Base-by-base conservation (phyloP, 257 asterid species). In the Solanum chiquidenum region DNA sequence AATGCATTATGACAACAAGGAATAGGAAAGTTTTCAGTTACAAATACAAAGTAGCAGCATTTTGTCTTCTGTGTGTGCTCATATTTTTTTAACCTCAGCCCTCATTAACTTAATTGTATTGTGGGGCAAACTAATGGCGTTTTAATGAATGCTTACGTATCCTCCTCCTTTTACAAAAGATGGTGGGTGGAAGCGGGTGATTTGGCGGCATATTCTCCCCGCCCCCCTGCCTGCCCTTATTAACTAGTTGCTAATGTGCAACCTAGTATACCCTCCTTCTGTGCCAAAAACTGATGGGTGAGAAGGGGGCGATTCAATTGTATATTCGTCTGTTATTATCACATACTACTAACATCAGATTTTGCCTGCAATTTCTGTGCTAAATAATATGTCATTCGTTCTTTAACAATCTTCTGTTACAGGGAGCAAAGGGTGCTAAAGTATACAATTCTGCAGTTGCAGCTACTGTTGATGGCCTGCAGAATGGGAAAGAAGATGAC, bases 371-470 rank as follows among this genome's bases (percentile, higher is more conserved):
- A 31, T 82, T 46, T 29, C 12, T 49, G 40, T 31, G 20, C 69
- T 49, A 82, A 49, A 49, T 49, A 31, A 49, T 82, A 21, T 46
- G 69, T 52, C 44, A 46, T 82, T 31, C 69, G 3, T 84, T 84
- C 25, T 58, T 20, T 60, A n/a, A 38, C 77, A 52, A 84, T 87
- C 83, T 55, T 64, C 62, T 83, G 44, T 86, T 88, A 77, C 93
- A 96, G 98, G 92, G 94, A 33, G 93, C 98, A 75, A 95, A 95
- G 93, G 97, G 97, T 91, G 98, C 98, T 55, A 96, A 96, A 90
- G 88, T 95, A 80, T 92, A 93, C 90, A 94, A 90, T 91, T 95
- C 98, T 80, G 99, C 98, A 27, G 94, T 92, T 60, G 95, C 98
- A 91, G 95, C 94, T 40, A 89, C 93, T 12, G 93, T 40, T 46